A percentile compares a stretch with the other conserved stretches of the same genome.
Conservation (phyloP, 805 yeast species). For the Candida ponderosae region DNA sequence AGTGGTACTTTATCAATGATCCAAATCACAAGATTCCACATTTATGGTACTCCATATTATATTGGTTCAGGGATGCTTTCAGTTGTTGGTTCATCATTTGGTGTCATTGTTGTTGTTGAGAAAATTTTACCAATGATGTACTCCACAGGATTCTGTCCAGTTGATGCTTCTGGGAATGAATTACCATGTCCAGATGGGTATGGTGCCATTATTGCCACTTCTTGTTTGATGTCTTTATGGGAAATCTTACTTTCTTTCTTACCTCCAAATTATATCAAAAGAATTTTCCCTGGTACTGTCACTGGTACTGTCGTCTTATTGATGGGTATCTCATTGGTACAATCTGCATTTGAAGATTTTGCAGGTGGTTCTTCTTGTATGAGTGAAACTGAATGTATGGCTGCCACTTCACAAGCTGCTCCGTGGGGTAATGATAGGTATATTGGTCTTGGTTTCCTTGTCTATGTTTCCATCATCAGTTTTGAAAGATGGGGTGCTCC, state of each 20-base stretch:
- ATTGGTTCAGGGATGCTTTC: conserved; percentile 88
- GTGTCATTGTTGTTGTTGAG: conserved; percentile 73
- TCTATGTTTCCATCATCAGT: conserved; percentile 62
- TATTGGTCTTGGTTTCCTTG: conserved; percentile 82
- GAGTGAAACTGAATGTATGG: no score
- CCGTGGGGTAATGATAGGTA: conserved; percentile 88
- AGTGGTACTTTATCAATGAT: conserved; percentile 64
- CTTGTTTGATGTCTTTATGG: conserved; percentile 63
- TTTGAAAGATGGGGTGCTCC: conserved; percentile 91
- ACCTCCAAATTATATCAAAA: conserved; percentile 67
- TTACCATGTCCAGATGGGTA: conserved; percentile 87
- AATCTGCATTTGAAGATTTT: conserved; percentile 76
- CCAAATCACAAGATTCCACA: conserved; percentile 76
- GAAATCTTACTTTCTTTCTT: conserved; percentile 68
- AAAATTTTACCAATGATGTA: conserved; percentile 82
- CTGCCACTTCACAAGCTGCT: conserved; percentile 49
- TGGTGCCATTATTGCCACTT: conserved; percentile 76
- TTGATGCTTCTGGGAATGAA: conserved; percentile 52
- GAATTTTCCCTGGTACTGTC: conserved; percentile 78
- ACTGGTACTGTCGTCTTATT: conserved; percentile 89
- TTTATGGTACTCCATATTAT: conserved; percentile 66
- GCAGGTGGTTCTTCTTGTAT: conserved; percentile 78
- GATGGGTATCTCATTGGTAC: conserved; percentile 67
- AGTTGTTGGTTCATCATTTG: conserved; percentile 87
- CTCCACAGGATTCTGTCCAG: conserved; percentile 56